phyloP scores from a whole-genome alignment of 2,329 filamentous ascomycete species.

The Coniella vitis region DNA sequence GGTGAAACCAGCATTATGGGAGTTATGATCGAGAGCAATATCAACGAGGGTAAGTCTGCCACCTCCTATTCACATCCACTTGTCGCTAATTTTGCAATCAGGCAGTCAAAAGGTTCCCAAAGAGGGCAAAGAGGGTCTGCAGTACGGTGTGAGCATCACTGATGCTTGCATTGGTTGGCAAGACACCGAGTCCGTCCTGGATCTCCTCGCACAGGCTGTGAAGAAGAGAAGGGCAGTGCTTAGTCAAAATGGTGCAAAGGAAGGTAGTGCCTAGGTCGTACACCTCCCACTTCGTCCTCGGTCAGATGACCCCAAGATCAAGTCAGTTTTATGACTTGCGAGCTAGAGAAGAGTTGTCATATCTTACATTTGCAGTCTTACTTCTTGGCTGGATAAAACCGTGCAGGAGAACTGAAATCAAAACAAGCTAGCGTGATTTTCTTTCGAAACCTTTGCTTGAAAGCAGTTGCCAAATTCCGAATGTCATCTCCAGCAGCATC shows the following conservation, averaged over 20 bases:
- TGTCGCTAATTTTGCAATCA: conserved; percentile 28
- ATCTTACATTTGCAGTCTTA: background rate
- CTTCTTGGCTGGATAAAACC: too few species aligned
- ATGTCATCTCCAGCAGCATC: too few species aligned
- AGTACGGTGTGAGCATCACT: conserved; percentile 94
- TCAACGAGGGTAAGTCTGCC: conserved; percentile 67
- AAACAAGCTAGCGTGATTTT: too few species aligned
- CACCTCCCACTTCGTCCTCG: conserved; percentile 9
- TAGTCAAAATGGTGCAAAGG: conserved; percentile 22
- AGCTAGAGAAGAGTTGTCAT: background rate
- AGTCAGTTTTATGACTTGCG: background rate
- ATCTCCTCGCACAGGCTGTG: conserved; percentile 72
- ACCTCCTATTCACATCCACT: background rate
- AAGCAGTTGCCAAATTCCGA: too few species aligned
- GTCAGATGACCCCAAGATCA: background rate
- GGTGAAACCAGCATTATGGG: conserved; percentile 89
- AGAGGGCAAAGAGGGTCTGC: conserved; percentile 76
- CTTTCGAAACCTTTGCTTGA: too few species aligned
- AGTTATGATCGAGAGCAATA: conserved; percentile 98
- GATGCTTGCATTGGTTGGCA: conserved; percentile 96
- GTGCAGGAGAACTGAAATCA: too few species aligned
- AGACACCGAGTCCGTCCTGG: conserved; percentile 74
- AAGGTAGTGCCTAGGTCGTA: conserved; percentile 10
- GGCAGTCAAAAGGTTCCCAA: conserved; percentile 86
- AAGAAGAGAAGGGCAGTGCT: conserved; percentile 57